phyloP scores from a whole-genome alignment of 176 grass and related monocot species.

The sorghum (Sorghum bicolor) region Sorghum_bicolor_NCBIv3 NC_012874.2:355001-355500 shows the following conservation, averaged over 20 bases:
- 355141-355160: background rate
- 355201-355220: no score
- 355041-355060: background rate
- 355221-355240: background rate
- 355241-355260: no score
- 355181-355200: background rate
- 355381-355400: constrained; percentile 91
- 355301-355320: background rate
- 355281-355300: no score
- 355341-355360: constrained; percentile 24
- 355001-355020: no score
- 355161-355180: background rate
- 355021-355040: no score
- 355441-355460: background rate
- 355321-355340: background rate
- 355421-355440: background rate
- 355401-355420: background rate
- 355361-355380: constrained; percentile 72
- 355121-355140: background rate
- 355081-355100: background rate
- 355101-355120: background rate
- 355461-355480: background rate
- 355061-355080: background rate
- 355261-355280: no score
- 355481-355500: constrained; percentile 85